Conservation (phyloP, 2,329 filamentous ascomycete species). For the Fusarium tupiense region DNA sequence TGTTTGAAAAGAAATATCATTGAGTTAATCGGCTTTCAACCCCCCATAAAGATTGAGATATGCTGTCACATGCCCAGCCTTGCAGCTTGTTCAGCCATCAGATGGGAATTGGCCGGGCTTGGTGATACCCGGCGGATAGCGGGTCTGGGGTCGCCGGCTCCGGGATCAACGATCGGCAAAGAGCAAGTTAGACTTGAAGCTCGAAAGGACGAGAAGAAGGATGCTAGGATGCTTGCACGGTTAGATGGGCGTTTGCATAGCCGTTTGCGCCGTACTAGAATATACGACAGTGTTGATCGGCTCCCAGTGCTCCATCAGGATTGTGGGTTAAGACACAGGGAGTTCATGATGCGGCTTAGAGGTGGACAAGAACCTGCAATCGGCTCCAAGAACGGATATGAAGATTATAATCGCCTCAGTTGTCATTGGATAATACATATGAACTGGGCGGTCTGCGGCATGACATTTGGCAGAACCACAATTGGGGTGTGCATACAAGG, state of each 20-base stretch:
- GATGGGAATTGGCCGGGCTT: slow-evolving; percentile 26
- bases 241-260: background rate
- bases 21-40: background rate
- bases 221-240: background rate
- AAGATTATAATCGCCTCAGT: slow-evolving; percentile 27
- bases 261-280: background rate
- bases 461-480: slow-evolving; percentile 35
- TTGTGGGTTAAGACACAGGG: background rate
- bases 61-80: slow-evolving; percentile 3
- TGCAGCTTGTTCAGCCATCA: slow-evolving; percentile 1
- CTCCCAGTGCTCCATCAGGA: background rate
- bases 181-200: background rate
- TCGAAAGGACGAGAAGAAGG: background rate
- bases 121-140: slow-evolving; percentile 14
- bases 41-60: background rate
- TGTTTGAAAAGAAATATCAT: background rate
- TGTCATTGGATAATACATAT: slow-evolving; percentile 31
- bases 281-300: background rate
- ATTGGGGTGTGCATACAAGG: slow-evolving; percentile 16
- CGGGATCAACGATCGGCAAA: slow-evolving; percentile 13
- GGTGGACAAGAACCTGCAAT: background rate
- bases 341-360: slow-evolving; percentile 27
- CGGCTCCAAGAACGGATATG: slow-evolving; percentile 13
- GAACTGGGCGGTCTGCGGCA: slow-evolving; percentile 37
- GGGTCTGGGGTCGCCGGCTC: slow-evolving; percentile 24